Percentiles rank a stretch among this genome's conserved stretches.
phyloP scores from a whole-genome alignment of 2,329 filamentous ascomycete genomes.

The Stachybotrys chlorohalonatus region DNA sequence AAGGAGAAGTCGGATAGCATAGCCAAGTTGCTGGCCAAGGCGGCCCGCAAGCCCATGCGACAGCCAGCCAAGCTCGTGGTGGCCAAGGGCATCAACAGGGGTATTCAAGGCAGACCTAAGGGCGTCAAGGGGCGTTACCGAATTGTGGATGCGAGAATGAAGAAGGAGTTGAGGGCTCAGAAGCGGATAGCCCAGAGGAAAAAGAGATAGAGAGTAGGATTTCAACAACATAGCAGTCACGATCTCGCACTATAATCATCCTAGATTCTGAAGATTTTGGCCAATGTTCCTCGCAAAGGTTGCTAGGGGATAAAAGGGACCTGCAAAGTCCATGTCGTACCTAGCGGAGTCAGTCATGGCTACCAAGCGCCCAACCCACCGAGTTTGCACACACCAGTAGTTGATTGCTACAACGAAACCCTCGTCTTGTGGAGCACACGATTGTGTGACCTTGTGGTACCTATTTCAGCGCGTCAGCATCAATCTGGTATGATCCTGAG shows the following conservation, averaged over 20 bases:
- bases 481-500: background rate
- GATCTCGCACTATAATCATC: too few relatives aligned
- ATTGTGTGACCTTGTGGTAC: conserved; percentile 76
- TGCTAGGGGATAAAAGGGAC: conserved; percentile 54
- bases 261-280: background rate
- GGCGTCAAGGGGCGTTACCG: conserved; percentile 96
- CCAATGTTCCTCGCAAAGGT: conserved; percentile 34
- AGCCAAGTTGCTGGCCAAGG: conserved; percentile 69
- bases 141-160: conserved; percentile 91
- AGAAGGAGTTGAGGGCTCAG: conserved; percentile 87
- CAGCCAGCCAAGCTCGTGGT: conserved; percentile 81
- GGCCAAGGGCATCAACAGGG: conserved; percentile 74
- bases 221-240: too few relatives aligned
- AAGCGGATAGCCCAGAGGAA: conserved; percentile 71
- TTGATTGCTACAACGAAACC: conserved; percentile 72
- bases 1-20: conserved; percentile 91
- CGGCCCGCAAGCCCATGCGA: conserved; percentile 78
- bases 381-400: conserved; percentile 52
- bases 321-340: conserved; percentile 74
- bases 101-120: conserved; percentile 75
- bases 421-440: conserved; percentile 56
- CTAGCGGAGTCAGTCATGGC: conserved; percentile 22
- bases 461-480: conserved; percentile 18
- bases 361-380: background rate
- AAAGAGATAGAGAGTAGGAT: conserved; percentile 28